phyloP scores from a whole-genome alignment of 768 basidiomycete species.

The Sporobolomyces roseus region DNA sequence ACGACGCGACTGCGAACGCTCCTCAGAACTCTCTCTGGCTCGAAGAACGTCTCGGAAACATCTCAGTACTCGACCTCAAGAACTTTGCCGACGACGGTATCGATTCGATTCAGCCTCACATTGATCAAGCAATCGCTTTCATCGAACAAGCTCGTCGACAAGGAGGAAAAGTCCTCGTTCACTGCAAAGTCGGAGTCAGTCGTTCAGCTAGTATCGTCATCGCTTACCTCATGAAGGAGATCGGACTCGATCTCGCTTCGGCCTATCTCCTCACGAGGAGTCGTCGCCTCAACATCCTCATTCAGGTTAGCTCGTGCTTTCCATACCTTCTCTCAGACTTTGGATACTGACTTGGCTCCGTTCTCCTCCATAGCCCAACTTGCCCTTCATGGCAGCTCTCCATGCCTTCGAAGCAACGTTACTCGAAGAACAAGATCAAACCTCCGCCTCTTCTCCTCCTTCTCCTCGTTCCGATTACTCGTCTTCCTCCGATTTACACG shows the following conservation, averaged over 20 bases:
- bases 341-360: not conserved
- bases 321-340: not conserved
- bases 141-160: conserved; percentile 76
- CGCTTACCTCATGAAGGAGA: conserved; percentile 93
- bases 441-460: not conserved
- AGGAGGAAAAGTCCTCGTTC: conserved; percentile 87
- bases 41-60: conserved; percentile 81
- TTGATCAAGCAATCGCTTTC: conserved; percentile 85
- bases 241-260: conserved; percentile 76
- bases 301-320: conserved; percentile 25
- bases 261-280: conserved; percentile 87
- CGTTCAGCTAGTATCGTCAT: conserved; percentile 92
- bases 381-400: conserved; percentile 90
- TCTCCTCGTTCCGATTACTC: not conserved
- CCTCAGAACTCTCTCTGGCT: conserved; percentile 66
- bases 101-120: conserved; percentile 82
- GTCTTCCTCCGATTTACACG: not conserved
- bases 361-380: conserved; percentile 91
- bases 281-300: conserved; percentile 63
- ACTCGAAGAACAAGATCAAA: conserved; percentile 49
- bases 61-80: conserved; percentile 85
- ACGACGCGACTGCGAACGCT: not conserved
- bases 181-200: conserved; percentile 98
- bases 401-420: conserved; percentile 91
- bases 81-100: conserved; percentile 74